phyloP scores from a whole-genome alignment of 78 protist genomes.

The Pigoraptor vietnamica region DNA sequence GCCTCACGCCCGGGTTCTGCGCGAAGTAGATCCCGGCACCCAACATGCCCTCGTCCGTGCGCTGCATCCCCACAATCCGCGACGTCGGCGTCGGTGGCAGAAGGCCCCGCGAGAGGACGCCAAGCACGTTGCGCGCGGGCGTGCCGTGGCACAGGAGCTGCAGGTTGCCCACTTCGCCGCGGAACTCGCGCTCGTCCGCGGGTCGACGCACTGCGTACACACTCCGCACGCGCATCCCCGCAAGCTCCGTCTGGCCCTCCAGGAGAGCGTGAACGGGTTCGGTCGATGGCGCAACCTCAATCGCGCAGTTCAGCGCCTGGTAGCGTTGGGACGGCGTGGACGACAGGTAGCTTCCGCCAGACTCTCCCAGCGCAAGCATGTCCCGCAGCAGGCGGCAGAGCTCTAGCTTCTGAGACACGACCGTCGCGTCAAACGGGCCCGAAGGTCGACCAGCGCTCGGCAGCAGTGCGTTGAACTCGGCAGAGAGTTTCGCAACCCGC shows the following conservation, averaged over 20 bases:
- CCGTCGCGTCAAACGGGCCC: no score
- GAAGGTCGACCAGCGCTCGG: no score
- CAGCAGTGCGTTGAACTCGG: neutral
- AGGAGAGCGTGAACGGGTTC: neutral
- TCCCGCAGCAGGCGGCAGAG: neutral
- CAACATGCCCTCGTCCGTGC: neutral
- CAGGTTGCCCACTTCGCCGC: neutral
- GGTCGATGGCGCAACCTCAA: neutral
- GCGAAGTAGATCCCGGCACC: conserved; percentile 18
- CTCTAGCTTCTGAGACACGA: neutral
- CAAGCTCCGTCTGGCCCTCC: neutral
- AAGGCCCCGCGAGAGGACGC: conserved; percentile 19
- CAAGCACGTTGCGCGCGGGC: neutral
- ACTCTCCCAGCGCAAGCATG: neutral
- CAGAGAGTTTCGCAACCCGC: neutral
- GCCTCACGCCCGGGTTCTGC: neutral
- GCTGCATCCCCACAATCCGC: neutral
- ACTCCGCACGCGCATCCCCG: no score
- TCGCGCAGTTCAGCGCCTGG: neutral
- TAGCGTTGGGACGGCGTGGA: neutral
- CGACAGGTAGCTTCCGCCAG: neutral
- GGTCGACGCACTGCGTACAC: neutral
- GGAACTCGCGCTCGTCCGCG: neutral
- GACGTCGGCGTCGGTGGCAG: neutral
- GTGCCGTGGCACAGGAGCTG: conserved; percentile 19